Percentiles rank a stretch among this genome's conserved stretches.
These are phyloP conservation scores for Podaxis carcinomalis DNA, from an alignment of 768 basidiomycete genomes.

Conservation along the genomic window DNA sequence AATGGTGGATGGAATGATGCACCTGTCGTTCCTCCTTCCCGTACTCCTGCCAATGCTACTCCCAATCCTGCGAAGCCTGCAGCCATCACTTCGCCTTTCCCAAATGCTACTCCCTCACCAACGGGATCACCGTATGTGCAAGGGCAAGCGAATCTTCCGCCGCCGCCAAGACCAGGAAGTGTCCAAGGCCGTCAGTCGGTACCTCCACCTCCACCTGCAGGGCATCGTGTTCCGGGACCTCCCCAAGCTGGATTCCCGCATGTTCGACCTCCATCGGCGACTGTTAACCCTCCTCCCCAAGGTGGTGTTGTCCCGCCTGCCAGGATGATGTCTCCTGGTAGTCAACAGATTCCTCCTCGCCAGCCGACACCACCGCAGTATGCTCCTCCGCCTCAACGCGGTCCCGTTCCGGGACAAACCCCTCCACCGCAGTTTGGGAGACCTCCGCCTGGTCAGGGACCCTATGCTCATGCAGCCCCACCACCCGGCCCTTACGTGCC, in stretches of 20 bases:
- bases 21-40: conserved; percentile 47
- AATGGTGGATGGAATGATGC: conserved; percentile 94
- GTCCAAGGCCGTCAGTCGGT: conserved; percentile 45
- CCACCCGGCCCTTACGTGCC: conserved; percentile 27
- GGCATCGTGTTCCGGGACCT: conserved; percentile 24
- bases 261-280: conserved; percentile 20
- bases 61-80: conserved; percentile 45
- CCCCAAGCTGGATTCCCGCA: conserved; percentile 24
- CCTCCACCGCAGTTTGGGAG: conserved; percentile 25
- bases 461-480: conserved; percentile 35
- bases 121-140: conserved; percentile 45
- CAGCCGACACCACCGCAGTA: conserved; percentile 48
- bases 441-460: conserved; percentile 25
- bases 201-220: conserved; percentile 32
- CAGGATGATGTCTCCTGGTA: conserved; percentile 38
- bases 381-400: conserved; percentile 39
- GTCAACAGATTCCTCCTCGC: conserved; percentile 22
- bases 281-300: conserved; percentile 8
- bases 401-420: conserved; percentile 36
- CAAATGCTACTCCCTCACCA: conserved; percentile 49
- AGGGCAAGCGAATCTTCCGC: conserved; percentile 47
- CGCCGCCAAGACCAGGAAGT: conserved; percentile 62
- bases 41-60: conserved; percentile 51
- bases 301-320: conserved; percentile 24
- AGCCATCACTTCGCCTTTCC: conserved; percentile 88